Base-by-base conservation (phyloP, 2,329 filamentous ascomycete species). In the Fusarium sp. region DNA sequence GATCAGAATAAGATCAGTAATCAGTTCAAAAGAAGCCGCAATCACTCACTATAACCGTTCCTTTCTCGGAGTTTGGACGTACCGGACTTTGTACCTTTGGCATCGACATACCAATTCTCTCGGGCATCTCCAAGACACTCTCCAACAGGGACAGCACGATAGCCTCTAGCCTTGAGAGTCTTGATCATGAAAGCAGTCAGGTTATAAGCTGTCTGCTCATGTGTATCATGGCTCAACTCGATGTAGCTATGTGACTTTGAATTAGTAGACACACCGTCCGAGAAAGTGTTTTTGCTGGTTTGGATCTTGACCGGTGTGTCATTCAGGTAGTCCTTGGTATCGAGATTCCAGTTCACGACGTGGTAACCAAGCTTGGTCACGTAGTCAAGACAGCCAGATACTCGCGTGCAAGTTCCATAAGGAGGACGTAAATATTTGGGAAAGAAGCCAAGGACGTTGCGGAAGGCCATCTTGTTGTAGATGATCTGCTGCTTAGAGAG, bases 321-420 rank as follows among this genome's bases (percentile, higher is more conserved):
- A 69, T 88, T 83, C 68, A 85, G 79, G 72, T 87, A 89, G 75
- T 90, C 88, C 63, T 88, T 85, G 18, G 88, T 90, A 73, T 90
- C 87, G 25, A 89, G 78, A 72, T 88, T 85, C 72, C 85, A 86
- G 74, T 86, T 87, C 58, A 85, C 81, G 69, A 88, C 77, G 70
- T 89, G 85, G 75, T 89, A 89, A 29, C 84, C 85, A 24, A 88
- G 73, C n/a, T 67, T 69, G 5, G 69, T 75, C 56, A 83, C 66
- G 25, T 78, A 74, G 15, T 74, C 67, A 40, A 79, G 69, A 69
- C 82, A 84, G 7, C 79, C 82, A 9, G 78, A 81, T 4, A 60
- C 74, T 18, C 67, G 62, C 18, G 76, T 76, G 75, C 82, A 84
- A 30, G 79, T 80, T 12, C 82, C 79, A 53, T 81, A 84, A 0